Evolutionary conservation across 768 basidiomycete genomes (phyloP), one percentile per base, ranked within the genome.

Genomic region (Suillus americanus): DNA sequence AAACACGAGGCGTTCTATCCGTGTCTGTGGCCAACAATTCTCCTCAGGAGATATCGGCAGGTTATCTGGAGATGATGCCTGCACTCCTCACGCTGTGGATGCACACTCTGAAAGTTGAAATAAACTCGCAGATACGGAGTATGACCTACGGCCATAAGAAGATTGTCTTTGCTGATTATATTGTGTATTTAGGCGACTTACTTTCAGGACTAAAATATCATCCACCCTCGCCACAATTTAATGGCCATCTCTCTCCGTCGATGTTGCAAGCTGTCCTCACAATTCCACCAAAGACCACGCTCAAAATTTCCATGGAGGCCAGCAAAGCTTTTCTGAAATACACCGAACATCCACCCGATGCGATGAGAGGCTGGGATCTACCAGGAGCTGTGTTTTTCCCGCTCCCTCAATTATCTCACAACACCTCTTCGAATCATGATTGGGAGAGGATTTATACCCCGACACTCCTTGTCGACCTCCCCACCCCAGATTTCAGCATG

Each of bases 401-500:
- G 0, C 61, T 73, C 5, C 16, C 45, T 14, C 9, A 28, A 33
- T 54, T 12, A 25, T 23, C 40, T 16, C 55, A 41, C 10, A 62
- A 62, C 30, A 53, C 5, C 18, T 48, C 37, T 40, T 37, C 40
- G 43, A 55, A 10, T 63, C 57, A 35, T 53, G 61, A 16, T 68
- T 66, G 60, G 54, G 69, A 30, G 61, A 71, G 89, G 53, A 83
- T 97, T 54, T 97, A 97, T 75, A 95, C 94, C 2, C 82, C 86
- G 0, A 84, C 89, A 10, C 82, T 97, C 30, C 86, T 99, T 43
- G 86, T 96, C 53, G 94, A 96, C 75, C 85, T 97, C n/a, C 91
- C 97, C n/a, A 95, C 94, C 41, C 97, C 97, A 0, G 97, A 99
- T 75, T 99, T 99, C 75, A 95, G 93, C 76, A 99, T 99, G 97